Evolutionary conservation across 1,284 basidiomycete species (phyloP).

Genomic region (Chalciporus sp.): DNA sequence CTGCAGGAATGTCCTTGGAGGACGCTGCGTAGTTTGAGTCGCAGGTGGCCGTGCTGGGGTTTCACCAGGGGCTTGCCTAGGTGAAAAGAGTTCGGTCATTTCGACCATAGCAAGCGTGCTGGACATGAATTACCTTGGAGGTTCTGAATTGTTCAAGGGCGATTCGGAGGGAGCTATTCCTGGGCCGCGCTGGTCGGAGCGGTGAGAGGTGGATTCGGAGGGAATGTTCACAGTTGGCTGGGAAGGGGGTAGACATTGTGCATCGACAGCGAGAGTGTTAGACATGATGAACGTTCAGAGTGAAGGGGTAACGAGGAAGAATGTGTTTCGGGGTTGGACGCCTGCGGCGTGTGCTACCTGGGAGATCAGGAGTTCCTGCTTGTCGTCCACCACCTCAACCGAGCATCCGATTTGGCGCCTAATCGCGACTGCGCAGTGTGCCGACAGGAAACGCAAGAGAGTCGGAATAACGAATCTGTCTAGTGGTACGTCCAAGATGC

Average conservation of each 20-base stretch:
- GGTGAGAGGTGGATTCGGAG: constrained; percentile 27
- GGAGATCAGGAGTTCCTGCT: constrained; percentile 11
- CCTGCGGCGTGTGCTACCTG: constrained; percentile 31
- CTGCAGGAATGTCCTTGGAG: constrained; percentile 18
- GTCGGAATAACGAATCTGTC: constrained; percentile 1
- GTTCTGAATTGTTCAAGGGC: constrained; percentile 14
- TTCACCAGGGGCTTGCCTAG: constrained; percentile 24
- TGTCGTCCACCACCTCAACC: constrained; percentile 15
- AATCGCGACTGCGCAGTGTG: constrained; percentile 17
- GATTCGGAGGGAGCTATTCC: constrained; percentile 24
- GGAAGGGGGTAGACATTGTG: constrained; percentile 37
- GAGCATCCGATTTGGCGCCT: constrained; percentile 21
- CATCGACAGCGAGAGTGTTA: constrained; percentile 28
- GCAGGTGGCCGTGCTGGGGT: constrained; percentile 6
- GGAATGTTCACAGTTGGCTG: constrained; percentile 41
- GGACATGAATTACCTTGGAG: constrained; percentile 25
- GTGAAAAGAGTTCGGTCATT: constrained; percentile 26
- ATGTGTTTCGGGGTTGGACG: constrained; percentile 26
- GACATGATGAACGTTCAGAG: constrained; percentile 32
- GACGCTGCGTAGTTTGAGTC: constrained; percentile 6
- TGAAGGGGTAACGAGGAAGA: constrained; percentile 15
- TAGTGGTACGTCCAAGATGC: background rate
- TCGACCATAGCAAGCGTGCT: background rate
- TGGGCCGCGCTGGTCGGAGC: constrained; percentile 25
- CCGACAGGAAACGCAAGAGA: constrained; percentile 6